Evolutionary conservation across 164 flowering plant species (phyloP), one percentile per base, ranked within the genome.

Genomic region (Echeveria elegans): DNA sequence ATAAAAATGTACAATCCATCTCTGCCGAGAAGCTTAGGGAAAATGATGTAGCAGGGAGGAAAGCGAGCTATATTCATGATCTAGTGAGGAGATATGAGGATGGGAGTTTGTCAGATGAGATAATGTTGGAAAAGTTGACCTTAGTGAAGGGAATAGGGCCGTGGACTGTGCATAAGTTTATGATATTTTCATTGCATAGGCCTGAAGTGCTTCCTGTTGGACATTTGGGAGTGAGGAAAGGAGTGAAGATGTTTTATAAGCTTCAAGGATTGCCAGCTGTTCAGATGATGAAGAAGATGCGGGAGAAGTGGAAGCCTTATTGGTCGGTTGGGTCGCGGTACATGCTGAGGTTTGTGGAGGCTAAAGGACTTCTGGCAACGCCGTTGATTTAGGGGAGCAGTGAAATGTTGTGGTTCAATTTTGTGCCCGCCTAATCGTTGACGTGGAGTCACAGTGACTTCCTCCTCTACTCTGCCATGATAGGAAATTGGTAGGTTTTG

Each of bases 81-180:
- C 69, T 81, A 0, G 77, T 82, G 0, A 72, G 36, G 32, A 77
- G 71, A 64, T 81, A 68, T 34, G 59, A 14, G 24, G 65, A 53
- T 37, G 81, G 84, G 66, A 66, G 63, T 66, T 58, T 81, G 9
- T 79, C 84, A 1, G 82, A 79, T 47, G n/a, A 74, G 12, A 62
- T 72, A 28, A 68, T 81, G 58, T 31, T 71, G 41, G 67, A 53
- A 0, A 72, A 37, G 74, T 67, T 81, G 36, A 81, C 77, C 1
- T 60, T 68, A 38, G 84, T 81, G 2, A 81, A 79, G 53, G 84
- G 84, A 10, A 81, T 79, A 30, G 80, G 84, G 38, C 61, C 68
- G 14, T 81, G 82, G 84, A 74, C 82, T 15, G 84, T 81, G 5
- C 84, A 81, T 64, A 81, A 77, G 82, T 81, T 81, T 71, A 76